These are phyloP conservation scores for Irpex sp. DNA, from an alignment of 1,284 basidiomycete genomes.

Conservation along the genomic window DNA sequence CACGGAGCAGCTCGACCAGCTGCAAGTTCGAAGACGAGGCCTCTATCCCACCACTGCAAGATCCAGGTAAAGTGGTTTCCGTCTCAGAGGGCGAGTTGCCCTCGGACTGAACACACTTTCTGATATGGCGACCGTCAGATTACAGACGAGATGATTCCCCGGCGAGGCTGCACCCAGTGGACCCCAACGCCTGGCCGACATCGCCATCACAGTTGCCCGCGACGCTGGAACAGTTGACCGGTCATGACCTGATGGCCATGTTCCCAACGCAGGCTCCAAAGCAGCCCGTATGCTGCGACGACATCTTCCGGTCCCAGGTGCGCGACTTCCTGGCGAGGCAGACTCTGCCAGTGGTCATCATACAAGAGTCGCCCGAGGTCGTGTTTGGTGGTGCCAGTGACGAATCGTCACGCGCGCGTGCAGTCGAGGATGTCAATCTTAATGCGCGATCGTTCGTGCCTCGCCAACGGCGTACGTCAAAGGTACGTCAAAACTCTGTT, in stretches of 20 bases:
- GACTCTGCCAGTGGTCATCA: not conserved
- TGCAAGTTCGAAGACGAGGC: slow-evolving; percentile 1
- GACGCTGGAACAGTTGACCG: slow-evolving; percentile 4
- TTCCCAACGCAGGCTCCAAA: slow-evolving; percentile 12
- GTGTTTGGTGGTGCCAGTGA: not conserved
- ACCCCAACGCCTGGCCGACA: not conserved
- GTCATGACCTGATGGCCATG: slow-evolving; percentile 15
- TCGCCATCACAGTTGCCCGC: slow-evolving; percentile 2
- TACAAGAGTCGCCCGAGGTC: not conserved
- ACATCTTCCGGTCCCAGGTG: slow-evolving; percentile 11
- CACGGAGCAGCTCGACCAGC: not conserved
- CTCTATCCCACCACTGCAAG: not conserved
- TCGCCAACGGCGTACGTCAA: not conserved
- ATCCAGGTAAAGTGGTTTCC: not conserved
- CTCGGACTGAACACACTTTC: not conserved
- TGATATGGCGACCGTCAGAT: slow-evolving; percentile 1
- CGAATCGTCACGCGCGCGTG: not conserved
- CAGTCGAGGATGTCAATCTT: not conserved
- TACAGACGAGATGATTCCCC: not conserved
- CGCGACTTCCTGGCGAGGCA: slow-evolving; percentile 10
- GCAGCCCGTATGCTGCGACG: slow-evolving; percentile 10
- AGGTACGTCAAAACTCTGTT: not conserved
- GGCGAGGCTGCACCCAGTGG: not conserved
- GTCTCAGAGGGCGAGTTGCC: not conserved
- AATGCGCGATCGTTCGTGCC: not conserved